These are phyloP conservation scores for Paulownia fortunei DNA, from an alignment of 257 asterid species.

Conservation along the genomic window DNA sequence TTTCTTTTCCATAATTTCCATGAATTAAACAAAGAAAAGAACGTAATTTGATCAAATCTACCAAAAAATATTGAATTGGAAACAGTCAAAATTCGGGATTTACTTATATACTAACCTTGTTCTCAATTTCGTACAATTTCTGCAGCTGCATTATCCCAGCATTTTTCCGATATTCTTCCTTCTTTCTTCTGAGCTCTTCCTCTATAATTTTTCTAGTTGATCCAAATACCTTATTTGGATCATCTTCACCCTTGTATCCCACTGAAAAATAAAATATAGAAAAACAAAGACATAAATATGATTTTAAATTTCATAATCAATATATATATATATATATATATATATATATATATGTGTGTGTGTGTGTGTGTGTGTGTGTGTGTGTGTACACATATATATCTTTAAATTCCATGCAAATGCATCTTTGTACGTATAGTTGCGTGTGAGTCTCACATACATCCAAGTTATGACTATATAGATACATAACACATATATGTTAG, in stretches of 20 bases:
- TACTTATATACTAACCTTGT: constrained; percentile 41
- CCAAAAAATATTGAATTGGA: too few species aligned
- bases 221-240: constrained; percentile 32
- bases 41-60: too few species aligned
- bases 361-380: too few species aligned
- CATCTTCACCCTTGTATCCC: constrained; percentile 46
- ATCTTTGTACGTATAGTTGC: too few species aligned
- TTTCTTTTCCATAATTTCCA: not conserved
- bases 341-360: too few species aligned
- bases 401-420: too few species aligned
- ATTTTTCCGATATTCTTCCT: constrained; percentile 42
- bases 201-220: constrained; percentile 30
- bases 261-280: not conserved
- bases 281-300: not conserved
- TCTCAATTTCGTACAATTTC: constrained; percentile 39
- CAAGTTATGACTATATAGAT: too few species aligned
- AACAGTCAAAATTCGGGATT: not conserved
- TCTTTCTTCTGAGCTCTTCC: constrained; percentile 46
- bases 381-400: too few species aligned
- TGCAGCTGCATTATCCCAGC: constrained; percentile 42
- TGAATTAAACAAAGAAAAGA: too few species aligned
- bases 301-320: not conserved
- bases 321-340: too few species aligned
- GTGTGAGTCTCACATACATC: too few species aligned
- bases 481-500: too few species aligned